Evolutionary conservation across 805 yeast species (phyloP).

Genomic region (Yarrowia osloensis): DNA sequence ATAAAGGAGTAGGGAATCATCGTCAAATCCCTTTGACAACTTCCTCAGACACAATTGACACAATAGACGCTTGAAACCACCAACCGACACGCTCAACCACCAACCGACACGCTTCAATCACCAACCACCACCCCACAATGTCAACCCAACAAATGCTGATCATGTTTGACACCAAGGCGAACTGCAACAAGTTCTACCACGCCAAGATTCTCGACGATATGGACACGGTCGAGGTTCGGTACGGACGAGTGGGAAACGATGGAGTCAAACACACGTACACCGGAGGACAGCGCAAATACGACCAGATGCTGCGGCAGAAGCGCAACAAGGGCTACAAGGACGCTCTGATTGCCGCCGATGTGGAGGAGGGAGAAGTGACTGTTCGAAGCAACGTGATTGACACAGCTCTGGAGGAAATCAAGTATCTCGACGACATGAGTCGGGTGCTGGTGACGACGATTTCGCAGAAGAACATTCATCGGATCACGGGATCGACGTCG

Average conservation of each 20-base stretch:
- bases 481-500: constrained; percentile 19
- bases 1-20: too few relatives aligned
- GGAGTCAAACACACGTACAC: constrained; percentile 11
- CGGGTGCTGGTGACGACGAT: constrained; percentile 14
- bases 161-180: constrained; percentile 58
- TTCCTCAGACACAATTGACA: too few relatives aligned
- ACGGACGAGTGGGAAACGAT: constrained; percentile 35
- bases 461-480: constrained; percentile 7
- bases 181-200: constrained; percentile 61
- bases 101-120: background rate
- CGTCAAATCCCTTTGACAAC: too few relatives aligned
- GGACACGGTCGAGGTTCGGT: constrained; percentile 57
- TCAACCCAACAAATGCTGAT: constrained; percentile 57
- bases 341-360: constrained; percentile 13
- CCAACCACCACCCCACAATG: constrained; percentile 38
- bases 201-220: constrained; percentile 48
- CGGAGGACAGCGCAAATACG: constrained; percentile 23
- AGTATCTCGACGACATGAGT: constrained; percentile 20
- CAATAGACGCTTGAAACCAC: too few relatives aligned
- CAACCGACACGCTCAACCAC: background rate
- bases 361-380: constrained; percentile 6
- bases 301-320: constrained; percentile 13
- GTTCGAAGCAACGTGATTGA: constrained; percentile 13
- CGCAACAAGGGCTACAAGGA: constrained; percentile 29
- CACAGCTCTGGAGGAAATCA: constrained; percentile 26